Base-by-base conservation (phyloP, 805 yeast genomes). In the Cyberlindnera meyerae region DNA sequence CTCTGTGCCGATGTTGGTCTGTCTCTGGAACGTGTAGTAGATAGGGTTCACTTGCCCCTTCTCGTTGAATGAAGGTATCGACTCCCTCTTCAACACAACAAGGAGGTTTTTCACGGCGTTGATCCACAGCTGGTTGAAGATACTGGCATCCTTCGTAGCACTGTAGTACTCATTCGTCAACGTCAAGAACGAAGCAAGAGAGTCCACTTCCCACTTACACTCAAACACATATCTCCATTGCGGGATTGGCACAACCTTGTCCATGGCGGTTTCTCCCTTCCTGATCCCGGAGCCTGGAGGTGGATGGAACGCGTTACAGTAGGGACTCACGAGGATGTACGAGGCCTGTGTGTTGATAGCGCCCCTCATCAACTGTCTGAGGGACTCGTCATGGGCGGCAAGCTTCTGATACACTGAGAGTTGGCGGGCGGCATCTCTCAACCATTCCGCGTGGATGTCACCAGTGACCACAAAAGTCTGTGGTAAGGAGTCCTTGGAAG, bases 401-500 rank as follows among this genome's bases (percentile, higher is more conserved):
- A 85, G 66, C 7, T 76, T 75, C 49, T 80, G 79, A 57, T 86
- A 88, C 3, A 83, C 84, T 4, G 85, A 72, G 32, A 87, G 61
- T 54, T 87, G 96, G 48, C 93, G 66, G 1, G 95, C 85, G 1
- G 94, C 79, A 58, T 87, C 96, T 36, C 96, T 62, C 33, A 87
- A 63, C 96, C 96, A 87, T 58, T 87, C 95, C 2, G 96, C 96
- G 56, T 85, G 88, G 38, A 87, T 87, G 54, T 87, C 96, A 8
- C 96, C 96, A 0, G 96, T 87, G 22, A 86, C 90, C 1, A 87
- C 73, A 58, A 87, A 87, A 1, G 94, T 68, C 43, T 77, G 74
- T 1, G 88, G 74, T 8, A 38, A 48, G 17, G 40, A 45, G 6
- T 37, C 38, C 8, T 20, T 33, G 6, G 8, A 18, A 33, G 39